phyloP scores from a whole-genome alignment of 2,329 filamentous ascomycete genomes.

The Zopfia rhizophila region DNA sequence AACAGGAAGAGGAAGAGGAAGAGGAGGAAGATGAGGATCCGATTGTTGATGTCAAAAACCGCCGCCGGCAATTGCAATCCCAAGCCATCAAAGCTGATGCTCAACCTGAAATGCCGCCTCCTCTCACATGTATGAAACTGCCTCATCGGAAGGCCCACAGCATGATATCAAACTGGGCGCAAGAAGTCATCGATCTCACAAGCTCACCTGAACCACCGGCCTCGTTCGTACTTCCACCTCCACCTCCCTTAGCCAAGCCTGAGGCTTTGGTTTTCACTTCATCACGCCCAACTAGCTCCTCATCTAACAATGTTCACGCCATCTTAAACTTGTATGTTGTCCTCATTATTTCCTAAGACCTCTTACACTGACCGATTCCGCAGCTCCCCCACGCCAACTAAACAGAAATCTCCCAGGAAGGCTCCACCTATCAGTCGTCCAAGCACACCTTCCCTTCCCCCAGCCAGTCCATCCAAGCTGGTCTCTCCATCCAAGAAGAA shows the following conservation, averaged over 20 bases:
- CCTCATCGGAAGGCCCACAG: conserved; percentile 36
- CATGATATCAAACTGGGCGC: conserved; percentile 42
- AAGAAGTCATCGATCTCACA: conserved; percentile 47
- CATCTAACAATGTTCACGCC: conserved; percentile 35
- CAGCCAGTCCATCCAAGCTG: conserved; percentile 43
- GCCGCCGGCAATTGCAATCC: conserved; percentile 23
- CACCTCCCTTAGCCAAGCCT: conserved; percentile 22
- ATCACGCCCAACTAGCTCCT: conserved; percentile 43
- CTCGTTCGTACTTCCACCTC: conserved; percentile 29
- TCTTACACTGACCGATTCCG: conserved; percentile 3
- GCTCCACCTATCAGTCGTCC: conserved; percentile 42
- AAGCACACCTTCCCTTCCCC: conserved; percentile 42
- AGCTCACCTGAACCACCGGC: conserved; percentile 35
- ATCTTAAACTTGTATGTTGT: conserved; percentile 45
- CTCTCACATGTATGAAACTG: conserved; percentile 33
- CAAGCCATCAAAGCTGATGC: conserved; percentile 16
- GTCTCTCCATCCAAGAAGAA: conserved; percentile 51
- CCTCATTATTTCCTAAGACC: background rate
- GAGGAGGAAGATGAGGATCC: conserved; percentile 37
- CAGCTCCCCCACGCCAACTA: conserved; percentile 47
- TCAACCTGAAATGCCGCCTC: conserved; percentile 16
- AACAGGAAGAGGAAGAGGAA: conserved; percentile 17
- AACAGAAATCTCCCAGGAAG: conserved; percentile 47
- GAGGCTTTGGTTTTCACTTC: conserved; percentile 37
- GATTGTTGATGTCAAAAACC: conserved; percentile 29